Conservation (phyloP, 2,329 filamentous ascomycete species). For the Fusarium tupiense region DNA sequence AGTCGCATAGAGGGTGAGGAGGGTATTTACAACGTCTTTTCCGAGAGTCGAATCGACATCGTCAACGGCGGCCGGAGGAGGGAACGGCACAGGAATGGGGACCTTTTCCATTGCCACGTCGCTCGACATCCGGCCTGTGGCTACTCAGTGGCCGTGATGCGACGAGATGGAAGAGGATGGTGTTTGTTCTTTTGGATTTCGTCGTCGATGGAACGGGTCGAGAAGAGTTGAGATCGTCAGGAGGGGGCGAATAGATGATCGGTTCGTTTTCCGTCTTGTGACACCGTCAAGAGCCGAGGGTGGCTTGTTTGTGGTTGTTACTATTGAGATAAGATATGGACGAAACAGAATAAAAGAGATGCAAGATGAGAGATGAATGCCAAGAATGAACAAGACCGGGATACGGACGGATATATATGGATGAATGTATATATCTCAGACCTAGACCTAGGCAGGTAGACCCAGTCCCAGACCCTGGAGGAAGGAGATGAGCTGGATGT, state of each 20-base stretch:
- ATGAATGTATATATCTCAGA: conserved; percentile 17
- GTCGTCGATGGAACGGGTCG: neutral
- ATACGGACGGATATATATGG: neutral
- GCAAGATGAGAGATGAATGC: conserved; percentile 33
- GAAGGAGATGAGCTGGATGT: conserved; percentile 5
- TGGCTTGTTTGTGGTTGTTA: neutral
- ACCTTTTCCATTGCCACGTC: conserved; percentile 34
- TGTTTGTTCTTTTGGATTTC: neutral
- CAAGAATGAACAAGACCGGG: conserved; percentile 17
- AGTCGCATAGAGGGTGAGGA: neutral
- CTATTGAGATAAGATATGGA: conserved; percentile 6
- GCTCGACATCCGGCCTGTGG: conserved; percentile 30
- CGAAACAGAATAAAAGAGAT: neutral
- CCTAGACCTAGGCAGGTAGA: neutral
- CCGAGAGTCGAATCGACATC: conserved; percentile 42
- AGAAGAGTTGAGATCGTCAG: conserved; percentile 17
- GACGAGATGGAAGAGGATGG: neutral
- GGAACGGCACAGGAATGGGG: conserved; percentile 36
- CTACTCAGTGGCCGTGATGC: conserved; percentile 18
- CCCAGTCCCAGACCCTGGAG: neutral
- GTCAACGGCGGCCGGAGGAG: conserved; percentile 41
- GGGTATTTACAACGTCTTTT: conserved; percentile 37
- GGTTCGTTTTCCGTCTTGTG: conserved; percentile 4
- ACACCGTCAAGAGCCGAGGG: neutral
- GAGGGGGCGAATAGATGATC: conserved; percentile 5